These are phyloP conservation scores for Salix dunnii DNA, from an alignment of 345 rosid species.

Conservation along the genomic window DNA sequence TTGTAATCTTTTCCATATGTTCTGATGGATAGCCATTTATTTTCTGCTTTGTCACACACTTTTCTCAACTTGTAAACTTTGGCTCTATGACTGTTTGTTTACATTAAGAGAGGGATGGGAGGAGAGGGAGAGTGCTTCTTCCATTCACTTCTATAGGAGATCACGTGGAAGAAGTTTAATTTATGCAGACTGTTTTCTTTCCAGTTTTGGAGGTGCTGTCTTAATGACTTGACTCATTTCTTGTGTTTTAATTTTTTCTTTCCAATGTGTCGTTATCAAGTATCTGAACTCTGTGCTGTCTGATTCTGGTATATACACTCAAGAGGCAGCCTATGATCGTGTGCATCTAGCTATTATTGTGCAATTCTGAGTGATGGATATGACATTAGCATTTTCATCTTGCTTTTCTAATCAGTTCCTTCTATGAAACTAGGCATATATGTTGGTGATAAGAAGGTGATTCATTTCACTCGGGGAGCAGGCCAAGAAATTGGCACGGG, in stretches of 20 bases:
- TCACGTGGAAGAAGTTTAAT: neutral
- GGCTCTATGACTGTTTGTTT: neutral
- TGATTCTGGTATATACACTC: neutral
- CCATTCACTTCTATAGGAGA: neutral
- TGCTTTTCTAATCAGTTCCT: neutral
- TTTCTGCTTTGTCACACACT: neutral
- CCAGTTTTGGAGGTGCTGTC: neutral
- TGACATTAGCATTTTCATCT: neutral
- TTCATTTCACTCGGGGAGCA: constrained; percentile 69
- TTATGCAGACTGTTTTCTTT: neutral
- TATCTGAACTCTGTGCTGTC: neutral
- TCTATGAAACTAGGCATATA: constrained; percentile 49
- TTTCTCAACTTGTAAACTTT: neutral
- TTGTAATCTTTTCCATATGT: neutral
- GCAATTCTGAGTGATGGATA: neutral
- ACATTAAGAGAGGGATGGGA: neutral
- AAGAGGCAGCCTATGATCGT: neutral
- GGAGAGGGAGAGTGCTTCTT: neutral
- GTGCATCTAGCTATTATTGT: neutral
- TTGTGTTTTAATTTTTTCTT: neutral
- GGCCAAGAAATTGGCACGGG: constrained; percentile 68
- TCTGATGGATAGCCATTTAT: neutral
- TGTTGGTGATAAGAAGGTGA: constrained; percentile 57
- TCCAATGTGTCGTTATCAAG: neutral
- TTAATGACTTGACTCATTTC: neutral